A percentile compares a stretch with the other conserved stretches of the same genome.
phyloP scores from a whole-genome alignment of 2,329 filamentous ascomycete genomes.

The Diaporthe eres region DNA sequence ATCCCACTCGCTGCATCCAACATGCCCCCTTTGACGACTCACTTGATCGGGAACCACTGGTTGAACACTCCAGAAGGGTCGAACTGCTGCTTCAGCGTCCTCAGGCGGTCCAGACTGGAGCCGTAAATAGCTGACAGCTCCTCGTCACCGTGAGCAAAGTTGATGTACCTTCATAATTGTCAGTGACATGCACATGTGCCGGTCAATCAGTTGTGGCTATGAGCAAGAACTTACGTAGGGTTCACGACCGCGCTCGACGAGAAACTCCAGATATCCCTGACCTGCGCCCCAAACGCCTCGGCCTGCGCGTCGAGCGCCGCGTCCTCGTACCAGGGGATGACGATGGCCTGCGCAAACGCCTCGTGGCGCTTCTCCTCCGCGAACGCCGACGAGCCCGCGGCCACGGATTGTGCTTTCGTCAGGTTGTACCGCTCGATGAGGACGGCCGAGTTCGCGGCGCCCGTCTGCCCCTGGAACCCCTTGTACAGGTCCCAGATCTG shows the following conservation, averaged over 20 bases:
- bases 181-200: not conserved
- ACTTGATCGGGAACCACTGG: constrained; percentile 32
- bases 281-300: constrained; percentile 50
- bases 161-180: constrained; percentile 55
- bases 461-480: constrained; percentile 51
- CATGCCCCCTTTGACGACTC: not conserved
- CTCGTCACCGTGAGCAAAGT: constrained; percentile 67
- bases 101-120: constrained; percentile 57
- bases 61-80: constrained; percentile 61
- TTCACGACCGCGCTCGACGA: constrained; percentile 21
- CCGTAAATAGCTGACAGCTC: constrained; percentile 60
- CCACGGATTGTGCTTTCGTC: not conserved
- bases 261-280: constrained; percentile 47
- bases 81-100: constrained; percentile 61
- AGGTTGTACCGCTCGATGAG: constrained; percentile 53
- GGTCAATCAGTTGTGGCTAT: not conserved
- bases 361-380: constrained; percentile 44
- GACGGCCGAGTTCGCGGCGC: constrained; percentile 50
- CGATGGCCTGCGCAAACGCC: constrained; percentile 51
- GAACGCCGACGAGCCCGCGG: constrained; percentile 47
- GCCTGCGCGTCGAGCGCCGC: constrained; percentile 52
- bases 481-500: constrained; percentile 55
- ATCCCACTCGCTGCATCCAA: too few species aligned
- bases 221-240: constrained; percentile 25
- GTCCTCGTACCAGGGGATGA: constrained; percentile 57